A percentile compares a stretch with the other conserved stretches of the same genome.
phyloP scores from a whole-genome alignment of 371 early-diverging fungal species.

The Mucor sp. region DNA sequence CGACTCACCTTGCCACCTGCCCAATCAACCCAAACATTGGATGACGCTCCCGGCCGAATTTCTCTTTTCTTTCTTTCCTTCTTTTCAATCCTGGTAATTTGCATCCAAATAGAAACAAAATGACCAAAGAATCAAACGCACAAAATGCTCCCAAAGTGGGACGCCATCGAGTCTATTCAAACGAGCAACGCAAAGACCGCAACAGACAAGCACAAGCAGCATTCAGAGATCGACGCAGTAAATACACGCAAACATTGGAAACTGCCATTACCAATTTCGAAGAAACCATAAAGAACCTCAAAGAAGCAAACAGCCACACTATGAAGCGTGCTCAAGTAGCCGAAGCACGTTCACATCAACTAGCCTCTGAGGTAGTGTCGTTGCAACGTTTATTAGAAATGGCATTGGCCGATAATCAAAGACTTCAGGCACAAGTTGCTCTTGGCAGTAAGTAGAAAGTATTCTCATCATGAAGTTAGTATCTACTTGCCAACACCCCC shows the following conservation, averaged over 20 bases:
- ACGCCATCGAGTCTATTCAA: constrained; percentile 23
- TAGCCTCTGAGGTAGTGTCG: constrained; percentile 1
- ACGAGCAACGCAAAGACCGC: constrained; percentile 59
- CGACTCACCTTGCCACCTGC: not conserved
- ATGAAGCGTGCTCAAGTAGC: constrained; percentile 7
- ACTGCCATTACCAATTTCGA: not conserved
- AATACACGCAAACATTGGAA: constrained; percentile 58
- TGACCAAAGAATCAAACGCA: not conserved
- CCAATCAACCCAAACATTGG: not conserved
- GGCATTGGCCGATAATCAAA: not conserved
- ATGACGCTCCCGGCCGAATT: not conserved
- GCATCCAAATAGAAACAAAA: not conserved
- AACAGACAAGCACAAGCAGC: constrained; percentile 71
- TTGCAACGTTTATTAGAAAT: constrained; percentile 7
- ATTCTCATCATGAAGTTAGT: not conserved
- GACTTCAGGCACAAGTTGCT: not conserved
- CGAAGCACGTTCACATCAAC: constrained; percentile 4
- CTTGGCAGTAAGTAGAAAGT: not conserved
- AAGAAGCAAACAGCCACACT: not conserved
- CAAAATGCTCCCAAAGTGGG: constrained; percentile 14
- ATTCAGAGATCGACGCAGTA: constrained; percentile 64
- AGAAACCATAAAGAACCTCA: constrained; percentile 2
- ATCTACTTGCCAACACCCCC: no score
- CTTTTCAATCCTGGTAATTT: not conserved
- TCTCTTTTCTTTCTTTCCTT: not conserved